Percentiles rank a stretch among this genome's conserved stretches.
Conservation (phyloP, 1,139 yeast genomes). For the Taphrina populina region DNA sequence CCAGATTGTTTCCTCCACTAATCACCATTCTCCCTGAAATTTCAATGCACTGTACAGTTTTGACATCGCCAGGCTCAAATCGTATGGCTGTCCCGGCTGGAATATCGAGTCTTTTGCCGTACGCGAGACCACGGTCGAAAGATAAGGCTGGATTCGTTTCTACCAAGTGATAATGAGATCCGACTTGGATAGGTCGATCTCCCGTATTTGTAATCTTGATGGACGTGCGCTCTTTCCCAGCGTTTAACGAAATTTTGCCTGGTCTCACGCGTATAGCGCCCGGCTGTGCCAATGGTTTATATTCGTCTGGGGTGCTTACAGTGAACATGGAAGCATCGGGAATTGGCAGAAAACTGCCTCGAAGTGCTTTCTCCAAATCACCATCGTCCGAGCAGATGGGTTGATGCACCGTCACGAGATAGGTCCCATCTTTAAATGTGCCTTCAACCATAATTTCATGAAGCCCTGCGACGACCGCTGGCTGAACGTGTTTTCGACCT, state of each 20-base stretch:
- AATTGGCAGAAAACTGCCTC: conserved; percentile 34
- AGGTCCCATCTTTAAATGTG: conserved; percentile 36
- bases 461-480: conserved; percentile 26
- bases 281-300: conserved; percentile 32
- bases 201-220: conserved; percentile 33
- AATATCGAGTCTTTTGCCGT: conserved; percentile 35
- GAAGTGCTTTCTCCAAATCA: conserved; percentile 35
- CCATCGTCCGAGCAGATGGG: conserved; percentile 37
- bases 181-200: conserved; percentile 37
- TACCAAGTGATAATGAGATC: conserved; percentile 36
- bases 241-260: conserved; percentile 24
- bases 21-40: conserved; percentile 32
- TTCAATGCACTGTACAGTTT: conserved; percentile 31
- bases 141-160: conserved; percentile 34
- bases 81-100: conserved; percentile 36
- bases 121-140: conserved; percentile 33
- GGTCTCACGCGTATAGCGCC: conserved; percentile 33
- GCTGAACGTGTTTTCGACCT: conserved; percentile 35
- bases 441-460: conserved; percentile 36
- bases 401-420: conserved; percentile 36
- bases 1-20: conserved; percentile 34
- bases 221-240: conserved; percentile 29
- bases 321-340: conserved; percentile 27
- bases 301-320: conserved; percentile 16
- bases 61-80: conserved; percentile 36